Base-by-base conservation (phyloP, 2,329 filamentous ascomycete genomes). In the Neopestalotiopsis sp. region DNA sequence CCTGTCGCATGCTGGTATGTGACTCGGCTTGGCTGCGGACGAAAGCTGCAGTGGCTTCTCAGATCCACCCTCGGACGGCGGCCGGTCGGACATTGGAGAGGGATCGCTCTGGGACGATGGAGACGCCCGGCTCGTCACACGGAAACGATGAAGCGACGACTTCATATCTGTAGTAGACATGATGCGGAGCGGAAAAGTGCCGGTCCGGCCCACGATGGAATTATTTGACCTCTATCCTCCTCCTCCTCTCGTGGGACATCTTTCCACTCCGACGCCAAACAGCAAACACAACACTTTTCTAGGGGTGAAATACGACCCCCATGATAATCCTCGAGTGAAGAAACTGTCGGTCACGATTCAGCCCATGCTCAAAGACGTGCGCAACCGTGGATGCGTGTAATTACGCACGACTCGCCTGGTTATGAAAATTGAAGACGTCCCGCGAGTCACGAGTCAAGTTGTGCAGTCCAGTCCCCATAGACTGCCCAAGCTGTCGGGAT, bases 1-100 rank as follows among this genome's bases (percentile, higher is more conserved):
- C 65, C 65, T 67, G 66, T 83, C 80, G 71, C 83, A 84, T 13
- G 82, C 78, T 65, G 75, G 74, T 34, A 74, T 75, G 67, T 72
- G 65, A 66, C 72, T 74, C 61, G 70, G 67, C 20, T 74, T 72
- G 57, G 77, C 73, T 63, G 76, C 72, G 45, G 45, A 52, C 66
- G 75, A 74, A 71, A 69, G 71, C 71, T 70, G 72, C 72, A 66
- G 75, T 68, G 67, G 75, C 72, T 70, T 69, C 62, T 65, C 58
- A 38, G 66, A 67, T 61, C 72, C 72, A 45, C 73, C 73, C 52
- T 70, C 71, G 28, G 74, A 75, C 63, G 71, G 72, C n/a, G 72
- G 71, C 59, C 67, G 65, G 59, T 69, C 61, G 58, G 71, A 60
- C 24, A 62, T 68, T 69, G 70, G 40, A 69, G 71, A 58, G 38